phyloP scores from a whole-genome alignment of 2,329 filamentous ascomycete species.

The Fusarium abutilonis region DNA sequence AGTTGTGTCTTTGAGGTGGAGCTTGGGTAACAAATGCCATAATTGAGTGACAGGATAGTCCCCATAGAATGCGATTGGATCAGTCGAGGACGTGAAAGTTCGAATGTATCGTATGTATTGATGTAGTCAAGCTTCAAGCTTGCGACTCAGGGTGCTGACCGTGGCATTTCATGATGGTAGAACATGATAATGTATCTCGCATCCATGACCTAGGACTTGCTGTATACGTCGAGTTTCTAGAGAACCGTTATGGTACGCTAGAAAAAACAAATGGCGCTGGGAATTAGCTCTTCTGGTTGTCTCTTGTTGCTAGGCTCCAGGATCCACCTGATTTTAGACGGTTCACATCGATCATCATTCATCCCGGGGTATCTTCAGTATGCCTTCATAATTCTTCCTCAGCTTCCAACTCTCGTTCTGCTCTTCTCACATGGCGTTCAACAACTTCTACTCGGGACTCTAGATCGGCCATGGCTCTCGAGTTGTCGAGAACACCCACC shows the following conservation, averaged over 20 bases:
- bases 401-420: constrained; percentile 58
- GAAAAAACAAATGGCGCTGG: neutral
- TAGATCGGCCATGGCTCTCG: constrained; percentile 75
- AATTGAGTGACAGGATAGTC: neutral
- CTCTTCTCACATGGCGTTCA: constrained; percentile 72
- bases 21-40: neutral
- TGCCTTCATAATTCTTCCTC: constrained; percentile 42
- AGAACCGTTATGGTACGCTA: neutral
- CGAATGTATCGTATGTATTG: no score
- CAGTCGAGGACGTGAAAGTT: neutral
- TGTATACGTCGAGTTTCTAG: neutral
- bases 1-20: neutral
- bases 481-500: constrained; percentile 72
- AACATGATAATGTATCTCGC: no score
- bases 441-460: constrained; percentile 73
- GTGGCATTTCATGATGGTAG: no score
- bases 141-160: no score
- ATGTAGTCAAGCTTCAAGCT: no score
- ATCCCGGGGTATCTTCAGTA: constrained; percentile 33
- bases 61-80: neutral
- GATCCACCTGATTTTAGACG: neutral
- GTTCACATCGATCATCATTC: constrained; percentile 1
- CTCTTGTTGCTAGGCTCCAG: neutral
- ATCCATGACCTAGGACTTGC: no score
- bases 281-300: neutral